Percentiles rank a stretch among this genome's conserved stretches.
phyloP scores from a whole-genome alignment of 176 grass and related monocot species.

The Eragrostis nindensis region DNA sequence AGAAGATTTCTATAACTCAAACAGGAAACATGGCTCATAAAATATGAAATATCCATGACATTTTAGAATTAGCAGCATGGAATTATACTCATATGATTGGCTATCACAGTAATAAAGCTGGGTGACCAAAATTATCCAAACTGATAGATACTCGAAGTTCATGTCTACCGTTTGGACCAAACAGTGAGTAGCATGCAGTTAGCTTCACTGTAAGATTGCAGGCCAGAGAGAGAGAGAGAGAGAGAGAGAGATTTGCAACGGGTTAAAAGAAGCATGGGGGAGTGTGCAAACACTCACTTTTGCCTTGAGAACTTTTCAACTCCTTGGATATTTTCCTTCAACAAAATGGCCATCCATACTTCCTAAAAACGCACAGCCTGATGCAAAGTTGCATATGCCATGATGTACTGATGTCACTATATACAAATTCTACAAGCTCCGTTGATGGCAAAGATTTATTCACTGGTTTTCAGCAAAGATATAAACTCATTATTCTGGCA shows the following conservation, averaged over 20 bases:
- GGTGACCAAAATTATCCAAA: background rate
- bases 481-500: background rate
- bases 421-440: background rate
- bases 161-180: background rate
- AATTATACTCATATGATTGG: background rate
- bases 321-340: background rate
- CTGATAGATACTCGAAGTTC: background rate
- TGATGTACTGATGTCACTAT: background rate
- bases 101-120: slow-evolving; percentile 15
- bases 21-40: background rate
- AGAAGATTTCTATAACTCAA: background rate
- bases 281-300: background rate
- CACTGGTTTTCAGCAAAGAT: background rate
- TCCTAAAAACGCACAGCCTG: background rate
- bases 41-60: slow-evolving; percentile 13
- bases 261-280: too few species aligned
- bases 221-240: too few species aligned
- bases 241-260: too few species aligned
- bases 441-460: background rate
- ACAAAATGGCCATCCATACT: slow-evolving; percentile 3
- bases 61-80: background rate
- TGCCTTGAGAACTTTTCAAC: background rate
- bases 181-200: background rate
- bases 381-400: background rate
- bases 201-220: too few species aligned